Base-by-base conservation (phyloP, 2,329 filamentous ascomycete species). In the Aspergillus sp. region DNA sequence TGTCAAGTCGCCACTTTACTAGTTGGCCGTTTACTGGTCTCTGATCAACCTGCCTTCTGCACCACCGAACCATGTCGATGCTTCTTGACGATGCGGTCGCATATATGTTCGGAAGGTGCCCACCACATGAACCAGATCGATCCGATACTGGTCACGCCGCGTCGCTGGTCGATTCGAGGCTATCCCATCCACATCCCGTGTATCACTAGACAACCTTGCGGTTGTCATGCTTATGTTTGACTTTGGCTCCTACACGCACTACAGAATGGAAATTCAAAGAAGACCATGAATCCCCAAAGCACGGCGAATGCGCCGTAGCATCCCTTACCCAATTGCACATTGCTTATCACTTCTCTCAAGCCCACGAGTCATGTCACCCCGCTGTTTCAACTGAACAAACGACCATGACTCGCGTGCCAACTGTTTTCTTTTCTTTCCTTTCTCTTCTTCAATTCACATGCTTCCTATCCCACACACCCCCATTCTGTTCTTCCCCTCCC, bases 1-100 rank as follows among this genome's bases (percentile, higher is more conserved):
- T 76, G 85, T 89, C 69, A 92, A 95, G 80, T 71, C 84, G 57
- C 86, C 87, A 53, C 80, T 96, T 72, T 84, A 87, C 76, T 92
- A 86, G 67, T 48, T 56, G 64, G 59, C 53, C 60, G 54, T 56
- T 41, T 39, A 21, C 52, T 43, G 38, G 23, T 23, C 19, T 60
- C 39, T 15, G 32, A 43, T 39, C 32, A 36, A 13, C 32, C 32
- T 36, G 32, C 36, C 32, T 19, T 49, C 54, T 54, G 17, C 28
- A 9, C 52, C 56, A 51, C 56, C 56, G 55, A 61, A 28, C 47
- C 58, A 50, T 39, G 55, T 54, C 23, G 39, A 45, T 30, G 41
- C 17, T 32, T n/a, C n/a, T 15, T 12, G 47, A 50, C n/a, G n/a
- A 50, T 57, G 62, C 38, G 59, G 30, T 60, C 55, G 53, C 58